Evolutionary conservation across 2,329 filamentous ascomycete species (phyloP).

Genomic region (Colletotrichum camelliae): DNA sequence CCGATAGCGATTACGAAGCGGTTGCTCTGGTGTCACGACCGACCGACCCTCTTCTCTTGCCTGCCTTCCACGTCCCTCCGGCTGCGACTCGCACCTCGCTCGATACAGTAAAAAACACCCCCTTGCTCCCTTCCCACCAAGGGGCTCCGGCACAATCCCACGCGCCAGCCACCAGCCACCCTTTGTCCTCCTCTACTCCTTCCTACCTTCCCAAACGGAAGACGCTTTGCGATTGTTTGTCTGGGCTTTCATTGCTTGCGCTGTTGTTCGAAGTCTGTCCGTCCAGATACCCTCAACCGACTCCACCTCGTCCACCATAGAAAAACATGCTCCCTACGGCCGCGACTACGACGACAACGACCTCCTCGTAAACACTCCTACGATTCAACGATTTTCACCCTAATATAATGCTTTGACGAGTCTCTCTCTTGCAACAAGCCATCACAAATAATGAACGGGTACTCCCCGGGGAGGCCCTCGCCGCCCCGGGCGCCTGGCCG

Average conservation of each 20-base stretch:
- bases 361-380: neutral
- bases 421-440: neutral
- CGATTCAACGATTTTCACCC: neutral
- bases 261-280: neutral
- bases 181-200: neutral
- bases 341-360: neutral
- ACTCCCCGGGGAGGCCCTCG: constrained; percentile 35
- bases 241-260: neutral
- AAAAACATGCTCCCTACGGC: constrained; percentile 10
- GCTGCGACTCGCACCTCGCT: neutral
- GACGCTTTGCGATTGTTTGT: neutral
- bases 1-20: neutral
- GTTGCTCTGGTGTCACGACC: neutral
- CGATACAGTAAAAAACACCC: constrained; percentile 2
- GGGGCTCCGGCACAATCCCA: constrained; percentile 16
- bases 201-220: neutral
- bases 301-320: neutral
- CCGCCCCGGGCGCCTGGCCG: constrained; percentile 39
- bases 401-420: constrained; percentile 23
- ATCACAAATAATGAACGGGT: constrained; percentile 42
- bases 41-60: neutral
- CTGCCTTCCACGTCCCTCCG: neutral
- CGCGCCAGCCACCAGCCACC: constrained; percentile 15
- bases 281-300: neutral
- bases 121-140: constrained; percentile 6